Conservation (phyloP, 2,329 filamentous ascomycete genomes). For the Neofusicoccum sp. region DNA sequence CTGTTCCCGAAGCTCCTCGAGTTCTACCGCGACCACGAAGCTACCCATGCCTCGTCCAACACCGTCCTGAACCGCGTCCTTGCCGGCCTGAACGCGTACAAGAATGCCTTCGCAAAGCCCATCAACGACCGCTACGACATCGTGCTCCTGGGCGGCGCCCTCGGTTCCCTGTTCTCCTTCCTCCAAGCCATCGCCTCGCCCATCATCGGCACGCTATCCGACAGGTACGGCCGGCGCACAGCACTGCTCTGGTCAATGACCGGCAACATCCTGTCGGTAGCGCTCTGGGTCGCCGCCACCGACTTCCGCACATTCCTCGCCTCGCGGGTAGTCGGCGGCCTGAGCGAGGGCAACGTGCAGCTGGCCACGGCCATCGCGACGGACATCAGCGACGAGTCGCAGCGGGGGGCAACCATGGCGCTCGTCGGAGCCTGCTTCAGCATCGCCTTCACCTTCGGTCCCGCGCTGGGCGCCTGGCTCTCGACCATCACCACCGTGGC, state of each 20-base stretch:
- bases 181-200: slow-evolving; percentile 91
- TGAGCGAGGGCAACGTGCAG: slow-evolving; percentile 97
- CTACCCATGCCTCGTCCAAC: slow-evolving; percentile 43
- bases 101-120: slow-evolving; percentile 83
- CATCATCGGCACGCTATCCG: slow-evolving; percentile 83
- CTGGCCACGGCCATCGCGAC: slow-evolving; percentile 94
- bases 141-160: slow-evolving; percentile 85
- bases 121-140: slow-evolving; percentile 98
- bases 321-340: slow-evolving; percentile 85
- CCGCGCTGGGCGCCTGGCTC: slow-evolving; percentile 83
- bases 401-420: slow-evolving; percentile 89
- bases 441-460: slow-evolving; percentile 94
- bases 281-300: slow-evolving; percentile 88
- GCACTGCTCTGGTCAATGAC: slow-evolving; percentile 88
- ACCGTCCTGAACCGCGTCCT: slow-evolving; percentile 79
- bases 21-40: slow-evolving; percentile 89
- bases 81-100: slow-evolving; percentile 86
- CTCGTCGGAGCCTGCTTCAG: slow-evolving; percentile 95
- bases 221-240: slow-evolving; percentile 80
- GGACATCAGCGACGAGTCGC: slow-evolving; percentile 84
- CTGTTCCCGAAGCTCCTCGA: slow-evolving; percentile 93
- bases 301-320: slow-evolving; percentile 96
- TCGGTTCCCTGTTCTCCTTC: slow-evolving; percentile 90
- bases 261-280: slow-evolving; percentile 88
- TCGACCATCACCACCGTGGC: slow-evolving; percentile 74